Base-by-base conservation (phyloP, 1,284 basidiomycete species). In the Volvariella surrecta region DNA sequence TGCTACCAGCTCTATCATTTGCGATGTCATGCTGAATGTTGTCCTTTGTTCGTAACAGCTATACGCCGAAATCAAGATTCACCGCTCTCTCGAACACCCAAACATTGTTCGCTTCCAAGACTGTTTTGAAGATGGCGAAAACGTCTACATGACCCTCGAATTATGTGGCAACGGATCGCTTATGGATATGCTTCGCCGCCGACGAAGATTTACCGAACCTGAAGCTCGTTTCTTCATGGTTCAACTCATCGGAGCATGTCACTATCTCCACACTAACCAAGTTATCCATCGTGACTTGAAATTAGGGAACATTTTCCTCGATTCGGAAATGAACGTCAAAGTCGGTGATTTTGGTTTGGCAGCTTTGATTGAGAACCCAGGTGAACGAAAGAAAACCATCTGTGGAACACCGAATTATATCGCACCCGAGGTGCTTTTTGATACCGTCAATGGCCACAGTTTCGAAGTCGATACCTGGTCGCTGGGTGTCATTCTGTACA, bases 401-500 rank as follows among this genome's bases (percentile, higher is more conserved):
- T 98, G 95, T 55, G 96, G 95, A 4, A 99, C 95, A 1, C 96
- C 95, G 1, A 98, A 99, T 61, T 98, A 99, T 62, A 98, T 99
- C 52, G 96, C 96, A 0, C 96, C 95, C 0, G 95, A 99, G 60
- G 93, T 99, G 24, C 68, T 99, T 48, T 98, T 97, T 61, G 93
- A 97, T 60, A 90, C 88, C 35, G 89, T 84, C 19, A 94, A 93
- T 53, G 93, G 95, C 0, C 95, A 99, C 64, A 93, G 89, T 59
- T 99, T 97, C 57, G 95, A 98, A 65, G 95, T 98, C 28, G 95
- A 99, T 58, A 88, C 94, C 7, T 99, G 95, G 96, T 92, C 89
- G 4, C 87, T 96, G 42, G 96, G 95, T 9, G 95, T 99, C 42
- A 98, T 99, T 49, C 67, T 97, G 53, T 99, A 99, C 60, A 98